Conservation (phyloP, 257 asterid species). For the Striga asiatica region DNA sequence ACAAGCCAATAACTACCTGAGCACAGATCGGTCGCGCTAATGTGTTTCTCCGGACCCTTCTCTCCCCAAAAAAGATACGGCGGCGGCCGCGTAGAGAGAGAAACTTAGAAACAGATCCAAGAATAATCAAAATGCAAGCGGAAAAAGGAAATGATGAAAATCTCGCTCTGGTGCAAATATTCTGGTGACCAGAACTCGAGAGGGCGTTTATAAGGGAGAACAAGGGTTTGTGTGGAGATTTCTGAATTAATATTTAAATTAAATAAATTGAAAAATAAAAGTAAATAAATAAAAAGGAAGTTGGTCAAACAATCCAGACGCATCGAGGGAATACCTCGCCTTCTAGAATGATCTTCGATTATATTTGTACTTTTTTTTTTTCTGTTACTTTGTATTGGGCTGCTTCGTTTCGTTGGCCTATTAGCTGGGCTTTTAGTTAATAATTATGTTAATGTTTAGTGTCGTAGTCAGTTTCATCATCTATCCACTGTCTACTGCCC, state of each 20-base stretch:
- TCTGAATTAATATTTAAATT: not conserved
- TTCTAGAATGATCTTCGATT: not conserved
- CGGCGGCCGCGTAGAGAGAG: constrained; percentile 2
- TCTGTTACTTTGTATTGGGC: not conserved
- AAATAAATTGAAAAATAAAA: not conserved
- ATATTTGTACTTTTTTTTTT: no score
- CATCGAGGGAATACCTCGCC: not conserved
- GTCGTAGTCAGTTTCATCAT: no score
- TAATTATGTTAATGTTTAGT: no score
- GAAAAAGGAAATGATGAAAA: not conserved
- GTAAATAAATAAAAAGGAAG: not conserved
- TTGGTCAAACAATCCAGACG: not conserved
- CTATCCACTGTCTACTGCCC: no score
- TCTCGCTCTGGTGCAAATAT: no score
- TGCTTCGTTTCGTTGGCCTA: no score
- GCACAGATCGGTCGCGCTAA: constrained; percentile 15
- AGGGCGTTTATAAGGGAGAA: not conserved
- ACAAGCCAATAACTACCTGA: constrained; percentile 15
- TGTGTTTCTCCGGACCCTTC: constrained; percentile 12
- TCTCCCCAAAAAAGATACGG: not conserved
- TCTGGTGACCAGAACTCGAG: not conserved
- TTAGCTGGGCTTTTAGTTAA: not conserved
- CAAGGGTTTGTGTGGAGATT: not conserved
- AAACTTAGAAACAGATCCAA: not conserved
- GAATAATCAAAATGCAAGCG: no score